A percentile compares a stretch with the other conserved stretches of the same genome.
These are phyloP conservation scores for Penicillium concentricum DNA, from an alignment of 2,329 filamentous ascomycete species.

Conservation along the genomic window DNA sequence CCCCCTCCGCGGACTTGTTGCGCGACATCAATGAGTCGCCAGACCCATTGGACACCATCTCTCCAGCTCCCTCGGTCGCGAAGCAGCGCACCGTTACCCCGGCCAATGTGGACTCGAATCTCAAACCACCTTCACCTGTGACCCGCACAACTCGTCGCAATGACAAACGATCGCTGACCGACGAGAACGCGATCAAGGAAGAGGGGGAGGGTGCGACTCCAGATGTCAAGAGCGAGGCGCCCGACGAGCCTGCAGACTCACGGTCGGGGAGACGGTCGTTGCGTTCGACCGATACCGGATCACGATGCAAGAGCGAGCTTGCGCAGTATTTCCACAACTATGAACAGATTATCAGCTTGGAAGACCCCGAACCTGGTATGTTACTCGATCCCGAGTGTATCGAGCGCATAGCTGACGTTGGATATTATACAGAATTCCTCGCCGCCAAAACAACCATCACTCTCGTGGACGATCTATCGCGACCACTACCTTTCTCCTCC, in stretches of 20 bases:
- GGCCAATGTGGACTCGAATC: conserved; percentile 5
- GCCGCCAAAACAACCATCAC: conserved; percentile 71
- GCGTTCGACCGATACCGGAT: conserved; percentile 78
- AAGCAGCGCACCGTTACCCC: conserved; percentile 9
- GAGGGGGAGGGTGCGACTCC: neutral
- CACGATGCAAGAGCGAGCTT: conserved; percentile 85
- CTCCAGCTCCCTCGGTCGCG: conserved; percentile 9
- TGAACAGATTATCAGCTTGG: conserved; percentile 87
- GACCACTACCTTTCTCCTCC: conserved; percentile 28
- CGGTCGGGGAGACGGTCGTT: conserved; percentile 67
- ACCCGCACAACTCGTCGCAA: conserved; percentile 17
- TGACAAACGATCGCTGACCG: neutral
- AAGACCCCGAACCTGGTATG: conserved; percentile 72
- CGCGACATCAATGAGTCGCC: conserved; percentile 21
- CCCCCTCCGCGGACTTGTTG: conserved; percentile 12
- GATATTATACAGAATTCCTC: conserved; percentile 60
- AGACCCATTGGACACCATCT: conserved; percentile 28
- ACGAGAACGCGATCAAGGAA: neutral
- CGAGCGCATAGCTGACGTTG: neutral
- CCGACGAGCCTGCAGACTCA: conserved; percentile 5
- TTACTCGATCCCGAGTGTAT: neutral
- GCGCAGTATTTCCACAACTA: conserved; percentile 90
- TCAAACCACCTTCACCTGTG: conserved; percentile 15
- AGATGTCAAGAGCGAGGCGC: conserved; percentile 6
- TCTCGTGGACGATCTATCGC: conserved; percentile 60